These are phyloP conservation scores for Coemansia sp. DNA, from an alignment of 192 early-diverging fungal species.

Conservation along the genomic window DNA sequence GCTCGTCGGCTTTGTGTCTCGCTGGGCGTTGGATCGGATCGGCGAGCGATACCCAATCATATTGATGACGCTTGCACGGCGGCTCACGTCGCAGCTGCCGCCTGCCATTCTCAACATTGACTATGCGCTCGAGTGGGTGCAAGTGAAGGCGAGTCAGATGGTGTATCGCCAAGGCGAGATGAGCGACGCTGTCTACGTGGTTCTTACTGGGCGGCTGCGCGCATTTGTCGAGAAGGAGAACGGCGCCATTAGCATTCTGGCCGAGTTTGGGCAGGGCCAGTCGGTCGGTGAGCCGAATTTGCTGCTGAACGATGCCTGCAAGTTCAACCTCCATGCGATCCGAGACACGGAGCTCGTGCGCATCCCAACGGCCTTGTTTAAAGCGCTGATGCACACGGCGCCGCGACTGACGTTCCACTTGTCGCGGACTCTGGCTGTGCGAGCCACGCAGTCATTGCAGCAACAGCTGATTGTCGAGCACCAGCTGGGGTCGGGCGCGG, in stretches of 20 bases:
- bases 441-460: slow-evolving; percentile 60
- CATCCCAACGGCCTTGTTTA: slow-evolving; percentile 94
- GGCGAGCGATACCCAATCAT: slow-evolving; percentile 83
- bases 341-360: slow-evolving; percentile 95
- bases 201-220: slow-evolving; percentile 90
- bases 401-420: slow-evolving; percentile 93
- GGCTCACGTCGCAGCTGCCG: slow-evolving; percentile 78
- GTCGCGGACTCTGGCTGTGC: slow-evolving; percentile 82
- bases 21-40: slow-evolving; percentile 77
- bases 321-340: slow-evolving; percentile 93
- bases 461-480: slow-evolving; percentile 21
- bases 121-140: slow-evolving; percentile 92
- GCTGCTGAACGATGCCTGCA: slow-evolving; percentile 68
- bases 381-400: slow-evolving; percentile 82
- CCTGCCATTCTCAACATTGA: slow-evolving; percentile 82
- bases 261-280: slow-evolving; percentile 94
- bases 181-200: slow-evolving; percentile 90
- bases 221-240: slow-evolving; percentile 71
- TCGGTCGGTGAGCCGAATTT: slow-evolving; percentile 95
- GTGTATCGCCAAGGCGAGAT: slow-evolving; percentile 84
- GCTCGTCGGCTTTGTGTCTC: slow-evolving; percentile 88
- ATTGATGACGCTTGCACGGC: slow-evolving; percentile 83
- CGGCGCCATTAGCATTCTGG: slow-evolving; percentile 77
- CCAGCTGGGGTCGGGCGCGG: neutral
- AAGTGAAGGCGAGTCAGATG: slow-evolving; percentile 90